Evolutionary conservation across 2,329 filamentous ascomycete genomes (phyloP), one percentile per base, ranked within the genome.

Genomic region (Orbilia blumenaviensis): DNA sequence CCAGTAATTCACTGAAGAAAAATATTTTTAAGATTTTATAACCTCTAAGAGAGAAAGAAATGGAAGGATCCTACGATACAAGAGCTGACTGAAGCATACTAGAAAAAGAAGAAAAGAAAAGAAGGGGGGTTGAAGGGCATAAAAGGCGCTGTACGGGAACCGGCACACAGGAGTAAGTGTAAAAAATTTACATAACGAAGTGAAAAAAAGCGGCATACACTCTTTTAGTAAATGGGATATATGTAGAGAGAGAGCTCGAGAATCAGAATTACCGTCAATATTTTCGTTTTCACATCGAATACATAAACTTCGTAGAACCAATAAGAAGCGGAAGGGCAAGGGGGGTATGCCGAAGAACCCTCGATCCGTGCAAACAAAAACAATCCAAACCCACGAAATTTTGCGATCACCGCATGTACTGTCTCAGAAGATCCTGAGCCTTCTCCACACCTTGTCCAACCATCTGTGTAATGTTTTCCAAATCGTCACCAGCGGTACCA

Each of bases 401-500:
- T 14, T n/a, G 16, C 50, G 21, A 66, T 77, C 41, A 79, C 61
- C 62, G 60, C 66, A 90, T 84, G 81, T 90, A 91, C 80, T 85
- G 86, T 78, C 88, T 86, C 80, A 91, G 89, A 54, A 89, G 86
- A 81, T 92, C 93, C 85, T 97, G 93, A 81, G 98, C 86, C 83
- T 89, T 91, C 52, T 87, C 89, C 12, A 93, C 93, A 44, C 93
- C 94, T 81, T 97, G 93, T 29, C 94, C 95, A 3, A 97, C 85
- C 78, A 93, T 87, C 79, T 90, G 89, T 23, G 90, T 91, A 80
- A 98, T 83, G 83, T 97, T 97, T 83, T 99, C 95, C 67, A 99
- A 84, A 83, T 99, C 95, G 82, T 99, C 95, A 68, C 93, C 94
- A 23, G 95, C 94, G 2, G 94, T 98, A 80, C 97, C 92, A 58